phyloP scores from a whole-genome alignment of 2,329 filamentous ascomycete species.

The Cordyceps tenuipes region DNA sequence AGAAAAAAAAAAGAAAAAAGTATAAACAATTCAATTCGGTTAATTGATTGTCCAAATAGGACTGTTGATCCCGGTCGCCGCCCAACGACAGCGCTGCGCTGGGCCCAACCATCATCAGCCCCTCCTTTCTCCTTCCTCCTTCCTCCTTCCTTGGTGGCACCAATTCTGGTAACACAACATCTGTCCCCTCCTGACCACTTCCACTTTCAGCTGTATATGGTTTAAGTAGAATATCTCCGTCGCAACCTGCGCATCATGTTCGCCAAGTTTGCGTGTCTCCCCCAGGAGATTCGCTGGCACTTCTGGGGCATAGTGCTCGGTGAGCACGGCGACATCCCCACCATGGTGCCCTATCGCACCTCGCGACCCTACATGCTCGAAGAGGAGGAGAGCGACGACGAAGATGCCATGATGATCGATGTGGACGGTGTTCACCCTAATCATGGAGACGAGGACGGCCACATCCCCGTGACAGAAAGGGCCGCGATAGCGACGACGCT shows the following conservation, averaged over 20 bases:
- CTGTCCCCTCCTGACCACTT: too few species aligned
- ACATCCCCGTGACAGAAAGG: too few species aligned
- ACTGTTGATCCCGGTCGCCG: neutral
- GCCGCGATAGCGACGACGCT: too few species aligned
- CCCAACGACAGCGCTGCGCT: neutral
- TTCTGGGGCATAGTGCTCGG: conserved; percentile 18
- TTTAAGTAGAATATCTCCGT: neutral
- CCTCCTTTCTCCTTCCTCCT: too few species aligned
- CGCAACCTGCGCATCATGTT: neutral
- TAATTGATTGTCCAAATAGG: neutral
- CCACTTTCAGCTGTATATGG: neutral
- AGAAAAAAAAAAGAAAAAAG: neutral
- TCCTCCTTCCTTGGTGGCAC: too few species aligned
- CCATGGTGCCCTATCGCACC: conserved; percentile 15
- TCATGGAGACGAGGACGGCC: neutral
- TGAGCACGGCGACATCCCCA: conserved; percentile 11
- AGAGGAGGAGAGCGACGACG: neutral
- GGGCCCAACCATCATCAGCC: neutral
- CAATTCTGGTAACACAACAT: too few species aligned
- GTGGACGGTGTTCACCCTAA: too few species aligned
- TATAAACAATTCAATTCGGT: neutral
- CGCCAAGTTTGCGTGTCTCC: conserved; percentile 16
- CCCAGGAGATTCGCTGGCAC: conserved; percentile 19
- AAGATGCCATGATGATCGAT: neutral
- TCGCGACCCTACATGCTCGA: conserved; percentile 1